Base-by-base conservation (phyloP, 1,284 basidiomycete species). In the Neotropicomus parvogracilis region DNA sequence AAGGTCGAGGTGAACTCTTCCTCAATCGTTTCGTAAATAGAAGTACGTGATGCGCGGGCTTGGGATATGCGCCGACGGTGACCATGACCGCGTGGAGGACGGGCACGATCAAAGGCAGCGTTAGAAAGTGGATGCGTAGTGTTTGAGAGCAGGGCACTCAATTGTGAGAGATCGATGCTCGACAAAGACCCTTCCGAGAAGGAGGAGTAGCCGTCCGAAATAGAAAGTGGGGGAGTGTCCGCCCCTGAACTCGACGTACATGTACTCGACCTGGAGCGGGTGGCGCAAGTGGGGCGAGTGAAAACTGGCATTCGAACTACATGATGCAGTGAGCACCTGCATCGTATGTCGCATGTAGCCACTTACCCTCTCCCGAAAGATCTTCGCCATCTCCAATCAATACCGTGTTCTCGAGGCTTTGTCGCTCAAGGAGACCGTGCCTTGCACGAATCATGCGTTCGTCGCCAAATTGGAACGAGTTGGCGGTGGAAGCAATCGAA, bases 21-120 rank as follows among this genome's bases (percentile, higher is more conserved):
- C 43, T 86, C 74, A 46, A 91, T 90, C 0, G 83, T 88, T 60
- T 88, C 86, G 52, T 88, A 88, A 1, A 87, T 74, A 0, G 87
- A 89, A 0, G 80, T 71, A 3, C 83, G 74, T 10, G 84, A 84
- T 12, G 75, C 75, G 20, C 76, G 78, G 37, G 76, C 74, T 46
- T 81, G 75, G 11, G 85, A 87, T 41, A 80, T 75, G 3, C 83
- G 78, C 42, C 83, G 80, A 41, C 81, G 81, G 62, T 88, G 85
- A 7, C 84, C 83, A 36, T 78, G 74, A 1, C 83, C 82, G 14
- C 77, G 74, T 31, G 79, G 72, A 14, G 77, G 65, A 20, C 78
- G 72, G 7, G 65, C 63, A 8, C 69, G 66, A 33, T 68, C 62
- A 21, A 72, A 67, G 7, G 63, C 59, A 11, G 61, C 63, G 19